phyloP scores from a whole-genome alignment of 2,329 filamentous ascomycete genomes.

The Cladophialophora immunda region DNA sequence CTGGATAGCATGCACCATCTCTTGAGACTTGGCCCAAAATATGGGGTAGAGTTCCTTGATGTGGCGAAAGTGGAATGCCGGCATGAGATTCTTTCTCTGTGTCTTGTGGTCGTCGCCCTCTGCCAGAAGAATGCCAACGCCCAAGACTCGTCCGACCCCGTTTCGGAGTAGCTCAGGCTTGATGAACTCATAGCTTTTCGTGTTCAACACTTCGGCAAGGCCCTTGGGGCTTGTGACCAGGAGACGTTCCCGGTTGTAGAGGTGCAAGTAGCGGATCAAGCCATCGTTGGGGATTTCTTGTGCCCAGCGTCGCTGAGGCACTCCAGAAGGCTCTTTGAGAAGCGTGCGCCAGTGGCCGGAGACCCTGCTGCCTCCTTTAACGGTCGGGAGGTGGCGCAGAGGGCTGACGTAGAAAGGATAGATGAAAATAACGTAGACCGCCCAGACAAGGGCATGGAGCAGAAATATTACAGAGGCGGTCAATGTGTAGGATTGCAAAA shows the following conservation, averaged over 20 bases:
- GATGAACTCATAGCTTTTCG: slow-evolving; percentile 73
- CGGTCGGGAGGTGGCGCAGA: slow-evolving; percentile 64
- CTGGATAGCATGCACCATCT: slow-evolving; percentile 71
- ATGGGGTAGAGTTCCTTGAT: slow-evolving; percentile 83
- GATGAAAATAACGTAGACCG: slow-evolving; percentile 55
- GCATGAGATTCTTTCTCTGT: slow-evolving; percentile 80
- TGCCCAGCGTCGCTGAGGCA: slow-evolving; percentile 58
- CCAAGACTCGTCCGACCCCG: slow-evolving; percentile 49
- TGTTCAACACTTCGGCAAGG: slow-evolving; percentile 74
- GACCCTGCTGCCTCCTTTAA: slow-evolving; percentile 56
- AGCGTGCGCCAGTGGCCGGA: slow-evolving; percentile 55
- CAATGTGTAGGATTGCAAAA: slow-evolving; percentile 43
- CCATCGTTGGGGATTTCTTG: slow-evolving; percentile 71
- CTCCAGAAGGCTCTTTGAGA: slow-evolving; percentile 51
- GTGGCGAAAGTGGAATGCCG: slow-evolving; percentile 85
- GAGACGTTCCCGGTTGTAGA: slow-evolving; percentile 71
- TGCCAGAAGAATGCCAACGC: slow-evolving; percentile 68
- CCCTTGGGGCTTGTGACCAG: slow-evolving; percentile 69
- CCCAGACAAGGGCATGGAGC: slow-evolving; percentile 39
- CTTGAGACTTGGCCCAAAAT: slow-evolving; percentile 80
- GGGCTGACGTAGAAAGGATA: slow-evolving; percentile 68
- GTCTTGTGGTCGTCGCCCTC: slow-evolving; percentile 89
- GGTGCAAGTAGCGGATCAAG: slow-evolving; percentile 70
- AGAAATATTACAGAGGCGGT: slow-evolving; percentile 42
- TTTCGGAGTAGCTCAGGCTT: slow-evolving; percentile 65